Evolutionary conservation across 2,329 filamentous ascomycete species (phyloP), one percentile per base, ranked within the genome.

Genomic region (Fusarium multiceps): DNA sequence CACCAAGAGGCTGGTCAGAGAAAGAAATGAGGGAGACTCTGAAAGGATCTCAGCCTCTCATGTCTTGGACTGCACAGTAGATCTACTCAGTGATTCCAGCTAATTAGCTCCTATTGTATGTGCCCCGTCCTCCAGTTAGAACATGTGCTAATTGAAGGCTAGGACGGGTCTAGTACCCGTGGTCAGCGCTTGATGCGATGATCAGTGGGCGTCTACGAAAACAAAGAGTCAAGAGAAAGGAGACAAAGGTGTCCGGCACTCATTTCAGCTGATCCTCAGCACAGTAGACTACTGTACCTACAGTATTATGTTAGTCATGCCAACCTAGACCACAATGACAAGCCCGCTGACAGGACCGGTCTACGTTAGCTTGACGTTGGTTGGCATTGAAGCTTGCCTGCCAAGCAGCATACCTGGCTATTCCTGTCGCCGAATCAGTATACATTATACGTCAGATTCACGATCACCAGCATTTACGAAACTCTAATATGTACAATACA

Each of bases 141-240:
- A 63, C 59, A 27, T 46, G 45, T 70, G 46, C 58, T 68, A 69
- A 64, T 27, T 42, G 40, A 55, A 42, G 23, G 34, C 63, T 71
- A 71, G 40, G 42, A 34, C 59, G 57, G 66, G 37, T 48, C 67
- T 60, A 64, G 67, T 47, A 56, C 20, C 58, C 45, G 50, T 46
- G 23, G 67, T 71, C 63, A 70, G 67, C 55, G 51, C 57, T 70
- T 65, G 67, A 55, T 51, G 67, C 25, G 68, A 60, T 65, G 68
- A 70, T 71, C 67, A 60, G 63, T 47, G 55, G 47, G n/a, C 60
- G 14, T 47, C 37, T 37, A 30, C 37, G 63, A 47, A 51, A 64
- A 55, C 47, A 40, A 50, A 61, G 32, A 51, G 48, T 51, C 49
- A 51, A 51, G n/a, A 41, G 32, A 27, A 37, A 61, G 56, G 49